Evolutionary conservation across 2,329 filamentous ascomycete species (phyloP).

Genomic region (Didymella sp.): DNA sequence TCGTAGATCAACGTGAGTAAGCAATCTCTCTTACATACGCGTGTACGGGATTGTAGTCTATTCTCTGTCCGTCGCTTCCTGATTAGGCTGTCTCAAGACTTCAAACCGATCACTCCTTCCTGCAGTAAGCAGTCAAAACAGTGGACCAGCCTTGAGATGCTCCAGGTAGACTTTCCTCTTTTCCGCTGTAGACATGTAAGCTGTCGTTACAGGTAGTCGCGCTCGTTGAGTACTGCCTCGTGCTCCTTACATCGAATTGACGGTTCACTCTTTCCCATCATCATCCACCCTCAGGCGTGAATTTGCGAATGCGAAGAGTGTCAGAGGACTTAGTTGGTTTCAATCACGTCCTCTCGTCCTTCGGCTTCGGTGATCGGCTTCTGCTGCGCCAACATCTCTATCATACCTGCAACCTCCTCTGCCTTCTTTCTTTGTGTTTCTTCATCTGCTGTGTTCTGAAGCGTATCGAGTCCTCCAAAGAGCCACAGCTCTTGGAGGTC

Average conservation of each 20-base stretch:
- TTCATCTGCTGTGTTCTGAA: constrained; percentile 48
- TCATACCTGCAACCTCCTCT: constrained; percentile 22
- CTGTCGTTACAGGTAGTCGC: neutral
- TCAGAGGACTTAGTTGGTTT: neutral
- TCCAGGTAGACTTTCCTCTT: neutral
- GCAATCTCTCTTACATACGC: neutral
- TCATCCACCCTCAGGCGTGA: neutral
- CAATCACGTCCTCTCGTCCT: neutral
- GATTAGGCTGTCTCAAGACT: neutral
- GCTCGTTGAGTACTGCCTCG: neutral
- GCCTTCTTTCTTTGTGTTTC: constrained; percentile 25
- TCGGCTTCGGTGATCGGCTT: constrained; percentile 4
- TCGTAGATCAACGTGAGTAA: neutral
- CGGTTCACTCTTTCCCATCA: neutral
- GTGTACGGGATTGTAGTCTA: neutral
- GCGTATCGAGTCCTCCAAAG: constrained; percentile 68
- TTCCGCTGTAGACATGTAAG: neutral
- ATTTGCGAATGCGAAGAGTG: neutral
- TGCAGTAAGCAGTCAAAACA: neutral
- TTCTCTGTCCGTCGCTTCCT: neutral
- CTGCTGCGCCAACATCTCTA: constrained; percentile 27
- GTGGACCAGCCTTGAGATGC: neutral
- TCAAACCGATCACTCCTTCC: neutral
- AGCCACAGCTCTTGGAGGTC: constrained; percentile 72
- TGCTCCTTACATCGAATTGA: neutral